Percentiles rank a stretch among this genome's conserved stretches.
phyloP scores from a whole-genome alignment of 202 grass and related monocot genomes.

The Carex arenaria region DNA sequence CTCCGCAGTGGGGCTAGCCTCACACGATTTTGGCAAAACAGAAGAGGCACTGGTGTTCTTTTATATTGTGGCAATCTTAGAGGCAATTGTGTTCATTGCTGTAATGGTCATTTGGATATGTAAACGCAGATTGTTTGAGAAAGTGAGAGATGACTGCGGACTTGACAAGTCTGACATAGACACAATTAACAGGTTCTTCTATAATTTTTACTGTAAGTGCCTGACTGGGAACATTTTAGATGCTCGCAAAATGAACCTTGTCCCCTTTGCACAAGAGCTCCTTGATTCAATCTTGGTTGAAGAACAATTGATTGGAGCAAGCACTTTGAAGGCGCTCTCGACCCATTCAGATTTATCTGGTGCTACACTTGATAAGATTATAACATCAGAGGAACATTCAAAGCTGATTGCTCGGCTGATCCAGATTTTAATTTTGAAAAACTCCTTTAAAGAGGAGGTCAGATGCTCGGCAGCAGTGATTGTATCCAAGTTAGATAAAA shows the following conservation, averaged over 20 bases:
- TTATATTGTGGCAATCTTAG: slow-evolving; percentile 18
- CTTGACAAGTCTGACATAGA: slow-evolving; percentile 12
- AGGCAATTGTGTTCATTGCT: slow-evolving; percentile 28
- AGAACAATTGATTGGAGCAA: too few relatives aligned
- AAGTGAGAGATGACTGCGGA: slow-evolving; percentile 14
- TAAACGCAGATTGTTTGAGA: slow-evolving; percentile 9
- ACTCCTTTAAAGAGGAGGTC: too few relatives aligned
- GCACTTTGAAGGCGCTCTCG: too few relatives aligned
- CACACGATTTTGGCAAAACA: slow-evolving; percentile 21
- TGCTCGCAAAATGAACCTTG: slow-evolving; percentile 41
- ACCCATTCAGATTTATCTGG: too few relatives aligned
- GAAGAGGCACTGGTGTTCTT: slow-evolving; percentile 1
- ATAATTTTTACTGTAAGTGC: slow-evolving; percentile 51
- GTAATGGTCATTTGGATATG: slow-evolving; percentile 22
- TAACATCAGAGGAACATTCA: too few relatives aligned
- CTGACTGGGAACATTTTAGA: slow-evolving; percentile 46
- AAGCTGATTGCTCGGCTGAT: too few relatives aligned
- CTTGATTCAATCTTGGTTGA: too few relatives aligned
- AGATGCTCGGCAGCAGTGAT: too few relatives aligned
- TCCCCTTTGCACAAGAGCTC: too few relatives aligned
- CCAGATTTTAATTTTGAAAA: too few relatives aligned
- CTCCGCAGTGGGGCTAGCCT: slow-evolving; percentile 7
- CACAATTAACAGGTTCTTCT: slow-evolving; percentile 33
- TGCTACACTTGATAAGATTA: too few relatives aligned
- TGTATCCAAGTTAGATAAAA: too few relatives aligned